These are phyloP conservation scores for Leishmania gerbilli DNA, from an alignment of 208 protist species.

Conservation along the genomic window DNA sequence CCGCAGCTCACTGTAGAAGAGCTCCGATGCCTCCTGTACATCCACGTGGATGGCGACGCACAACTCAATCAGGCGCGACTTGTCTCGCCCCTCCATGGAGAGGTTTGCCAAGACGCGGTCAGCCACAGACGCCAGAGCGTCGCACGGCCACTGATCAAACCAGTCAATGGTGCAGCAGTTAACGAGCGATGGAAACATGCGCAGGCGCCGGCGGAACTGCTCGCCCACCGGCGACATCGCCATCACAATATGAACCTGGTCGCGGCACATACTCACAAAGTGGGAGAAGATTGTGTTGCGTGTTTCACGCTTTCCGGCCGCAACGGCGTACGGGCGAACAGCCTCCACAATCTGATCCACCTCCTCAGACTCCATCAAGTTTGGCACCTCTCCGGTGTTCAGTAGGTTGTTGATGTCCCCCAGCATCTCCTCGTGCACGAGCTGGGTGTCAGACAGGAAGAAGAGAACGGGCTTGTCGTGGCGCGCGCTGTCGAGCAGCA, in stretches of 20 bases:
- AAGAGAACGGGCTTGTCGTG: constrained; percentile 92
- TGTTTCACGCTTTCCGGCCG: constrained; percentile 93
- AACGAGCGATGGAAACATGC: constrained; percentile 98
- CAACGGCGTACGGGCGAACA: constrained; percentile 79
- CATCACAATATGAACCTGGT: constrained; percentile 97
- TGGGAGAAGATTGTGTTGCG: constrained; percentile 92
- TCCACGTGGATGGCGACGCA: constrained; percentile 93
- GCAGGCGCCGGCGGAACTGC: constrained; percentile 93
- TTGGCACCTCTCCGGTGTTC: constrained; percentile 97
- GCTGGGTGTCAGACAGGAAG: constrained; percentile 95
- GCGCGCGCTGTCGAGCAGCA: constrained; percentile 88
- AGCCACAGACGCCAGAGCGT: constrained; percentile 94
- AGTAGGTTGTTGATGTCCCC: constrained; percentile 98
- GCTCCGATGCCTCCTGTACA: constrained; percentile 81
- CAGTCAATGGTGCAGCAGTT: constrained; percentile 99
- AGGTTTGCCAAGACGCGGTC: constrained; percentile 66
- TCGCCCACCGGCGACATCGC: constrained; percentile 96
- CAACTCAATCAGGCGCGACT: constrained; percentile 76
- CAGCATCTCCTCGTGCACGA: constrained; percentile 96
- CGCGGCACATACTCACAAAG: constrained; percentile 94
- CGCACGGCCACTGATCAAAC: constrained; percentile 96
- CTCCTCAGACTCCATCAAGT: constrained; percentile 96
- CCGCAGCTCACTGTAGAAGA: constrained; percentile 94
- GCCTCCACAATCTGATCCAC: constrained; percentile 94
- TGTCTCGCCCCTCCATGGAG: constrained; percentile 58